A percentile compares a stretch with the other conserved stretches of the same genome.
phyloP scores from a whole-genome alignment of 345 rosid genomes.

The Lumnitzera racemosa region DNA sequence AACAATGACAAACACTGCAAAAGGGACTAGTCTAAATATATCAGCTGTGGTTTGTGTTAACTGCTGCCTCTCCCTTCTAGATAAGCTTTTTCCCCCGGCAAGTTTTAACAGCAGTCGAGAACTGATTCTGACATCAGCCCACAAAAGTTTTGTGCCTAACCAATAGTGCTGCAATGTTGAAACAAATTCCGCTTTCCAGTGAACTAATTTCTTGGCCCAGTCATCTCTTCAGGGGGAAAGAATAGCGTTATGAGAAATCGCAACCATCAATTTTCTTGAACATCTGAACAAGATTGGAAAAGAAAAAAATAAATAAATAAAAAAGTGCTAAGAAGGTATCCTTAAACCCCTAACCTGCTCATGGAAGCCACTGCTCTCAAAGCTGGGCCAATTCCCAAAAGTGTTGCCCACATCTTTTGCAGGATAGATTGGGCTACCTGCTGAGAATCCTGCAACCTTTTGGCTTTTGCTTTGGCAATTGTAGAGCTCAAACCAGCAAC shows the following conservation, averaged over 20 bases:
- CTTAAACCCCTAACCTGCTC: constrained; percentile 56
- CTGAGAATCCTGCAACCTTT: constrained; percentile 43
- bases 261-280: too few species aligned
- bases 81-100: constrained; percentile 63
- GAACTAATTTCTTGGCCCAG: constrained; percentile 54
- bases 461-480: constrained; percentile 61
- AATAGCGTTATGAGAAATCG: neutral
- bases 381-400: constrained; percentile 59
- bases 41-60: constrained; percentile 90
- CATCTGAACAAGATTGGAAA: neutral
- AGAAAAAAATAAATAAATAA: neutral
- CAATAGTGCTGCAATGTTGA: constrained; percentile 67
- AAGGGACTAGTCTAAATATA: constrained; percentile 78
- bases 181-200: constrained; percentile 55
- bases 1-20: constrained; percentile 68
- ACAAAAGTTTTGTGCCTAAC: constrained; percentile 57
- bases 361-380: constrained; percentile 66
- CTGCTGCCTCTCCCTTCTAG: constrained; percentile 88
- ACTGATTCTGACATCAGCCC: constrained; percentile 68
- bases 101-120: constrained; percentile 57
- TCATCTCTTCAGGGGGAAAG: constrained; percentile 43
- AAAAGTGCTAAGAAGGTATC: constrained; percentile 6
- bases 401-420: constrained; percentile 31
- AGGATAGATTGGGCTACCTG: constrained; percentile 35
- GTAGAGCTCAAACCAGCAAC: constrained; percentile 59